phyloP scores from a whole-genome alignment of 2,329 filamentous ascomycete species.

The Scedosporium apiospermum region DNA sequence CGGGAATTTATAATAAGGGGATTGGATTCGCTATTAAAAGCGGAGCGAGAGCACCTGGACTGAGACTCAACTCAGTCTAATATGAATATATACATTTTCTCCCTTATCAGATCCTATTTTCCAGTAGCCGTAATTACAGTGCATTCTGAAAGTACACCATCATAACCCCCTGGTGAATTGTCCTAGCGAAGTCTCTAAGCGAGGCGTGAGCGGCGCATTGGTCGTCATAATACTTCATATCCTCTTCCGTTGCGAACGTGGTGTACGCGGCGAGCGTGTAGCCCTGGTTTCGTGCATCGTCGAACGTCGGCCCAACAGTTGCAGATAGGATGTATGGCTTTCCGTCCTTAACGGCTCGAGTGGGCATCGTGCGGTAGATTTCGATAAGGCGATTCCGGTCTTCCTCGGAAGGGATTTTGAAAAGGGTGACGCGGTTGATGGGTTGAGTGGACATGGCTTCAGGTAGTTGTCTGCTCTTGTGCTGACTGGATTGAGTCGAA shows the following conservation, averaged over 20 bases:
- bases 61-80: too few relatives aligned
- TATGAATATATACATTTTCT: too few relatives aligned
- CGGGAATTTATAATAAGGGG: too few relatives aligned
- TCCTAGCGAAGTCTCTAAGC: conserved; percentile 21
- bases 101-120: too few relatives aligned
- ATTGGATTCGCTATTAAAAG: neutral
- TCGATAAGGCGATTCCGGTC: conserved; percentile 20
- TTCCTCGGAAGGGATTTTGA: conserved; percentile 24
- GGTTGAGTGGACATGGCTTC: neutral
- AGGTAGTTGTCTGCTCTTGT: neutral
- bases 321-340: conserved; percentile 49
- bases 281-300: conserved; percentile 47
- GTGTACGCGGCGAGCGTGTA: conserved; percentile 48
- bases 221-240: conserved; percentile 54
- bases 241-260: conserved; percentile 44
- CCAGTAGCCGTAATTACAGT: neutral
- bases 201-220: conserved; percentile 23
- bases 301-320: conserved; percentile 35
- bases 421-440: conserved; percentile 23
- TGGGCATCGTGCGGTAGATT: conserved; percentile 21
- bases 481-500: too few relatives aligned
- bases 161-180: conserved; percentile 26
- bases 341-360: conserved; percentile 36
- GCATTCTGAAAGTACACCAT: conserved; percentile 40
- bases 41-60: too few relatives aligned